phyloP scores from a whole-genome alignment of 768 basidiomycete genomes.

The Lactarius vividus region DNA sequence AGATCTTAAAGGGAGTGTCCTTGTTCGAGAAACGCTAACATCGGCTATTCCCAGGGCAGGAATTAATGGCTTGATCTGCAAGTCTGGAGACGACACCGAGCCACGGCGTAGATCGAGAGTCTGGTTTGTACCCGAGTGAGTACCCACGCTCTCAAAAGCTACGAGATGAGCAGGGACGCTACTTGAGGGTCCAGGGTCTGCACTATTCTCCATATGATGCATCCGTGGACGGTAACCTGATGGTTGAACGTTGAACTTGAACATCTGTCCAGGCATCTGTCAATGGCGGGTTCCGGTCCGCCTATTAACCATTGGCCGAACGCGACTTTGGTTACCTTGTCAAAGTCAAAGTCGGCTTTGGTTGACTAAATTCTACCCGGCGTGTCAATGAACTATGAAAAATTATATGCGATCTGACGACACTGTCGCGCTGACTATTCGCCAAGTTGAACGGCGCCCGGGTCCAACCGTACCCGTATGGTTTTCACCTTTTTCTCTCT shows the following conservation, averaged over 20 bases:
- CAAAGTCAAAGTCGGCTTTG: not conserved
- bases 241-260: not conserved
- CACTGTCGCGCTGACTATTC: not conserved
- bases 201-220: constrained; percentile 10
- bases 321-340: not conserved
- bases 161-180: not conserved
- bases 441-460: not conserved
- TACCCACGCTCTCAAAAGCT: not conserved
- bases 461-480: not conserved
- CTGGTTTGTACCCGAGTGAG: not conserved
- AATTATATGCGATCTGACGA: not conserved
- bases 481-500: not conserved
- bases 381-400: not conserved
- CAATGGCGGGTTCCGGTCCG: not conserved
- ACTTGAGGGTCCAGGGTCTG: not conserved
- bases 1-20: constrained; percentile 40
- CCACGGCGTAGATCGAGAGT: constrained; percentile 12
- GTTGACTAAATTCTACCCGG: not conserved
- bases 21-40: constrained; percentile 19
- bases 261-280: not conserved
- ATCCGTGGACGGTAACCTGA: not conserved
- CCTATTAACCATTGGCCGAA: not conserved
- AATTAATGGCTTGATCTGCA: constrained; percentile 24
- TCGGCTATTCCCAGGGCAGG: not conserved
- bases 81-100: constrained; percentile 30